Evolutionary conservation across 176 grass and related monocot genomes (phyloP).

Genomic region (Juncus inflexus): DNA sequence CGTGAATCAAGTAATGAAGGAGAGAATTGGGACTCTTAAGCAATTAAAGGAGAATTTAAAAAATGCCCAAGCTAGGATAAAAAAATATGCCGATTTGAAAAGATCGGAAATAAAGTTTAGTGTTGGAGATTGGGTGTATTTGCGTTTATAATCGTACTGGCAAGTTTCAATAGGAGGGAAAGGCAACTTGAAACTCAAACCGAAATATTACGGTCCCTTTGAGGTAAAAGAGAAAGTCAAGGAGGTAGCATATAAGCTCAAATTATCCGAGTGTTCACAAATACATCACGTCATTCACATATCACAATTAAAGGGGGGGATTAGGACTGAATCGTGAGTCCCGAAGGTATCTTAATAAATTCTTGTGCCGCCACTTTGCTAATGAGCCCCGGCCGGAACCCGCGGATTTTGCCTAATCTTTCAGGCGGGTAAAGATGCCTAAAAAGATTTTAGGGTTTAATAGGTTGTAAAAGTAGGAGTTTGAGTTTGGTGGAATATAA

Average conservation of each 20-base stretch:
- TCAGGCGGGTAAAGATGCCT: conserved; percentile 67
- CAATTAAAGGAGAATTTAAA: not conserved
- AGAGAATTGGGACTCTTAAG: not conserved
- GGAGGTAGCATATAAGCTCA: too few species aligned
- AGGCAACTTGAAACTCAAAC: not conserved
- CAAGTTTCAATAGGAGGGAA: not conserved
- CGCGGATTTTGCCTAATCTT: conserved; percentile 43
- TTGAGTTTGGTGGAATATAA: too few species aligned
- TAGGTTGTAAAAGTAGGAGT: too few species aligned
- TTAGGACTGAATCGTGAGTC: too few species aligned
- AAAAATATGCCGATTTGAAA: not conserved
- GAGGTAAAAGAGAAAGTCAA: not conserved
- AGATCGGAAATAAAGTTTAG: not conserved
- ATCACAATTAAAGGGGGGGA: too few species aligned
- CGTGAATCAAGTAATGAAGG: not conserved
- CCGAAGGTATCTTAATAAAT: conserved; percentile 73
- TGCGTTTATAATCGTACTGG: not conserved
- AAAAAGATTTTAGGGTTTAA: too few species aligned
- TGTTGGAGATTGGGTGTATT: not conserved
- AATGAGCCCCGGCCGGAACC: conserved; percentile 43
- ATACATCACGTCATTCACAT: too few species aligned
- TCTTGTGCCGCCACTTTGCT: conserved; percentile 67
- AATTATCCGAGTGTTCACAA: too few species aligned
- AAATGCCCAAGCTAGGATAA: not conserved
- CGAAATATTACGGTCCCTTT: not conserved